Evolutionary conservation across 306 rosid species (phyloP).

Genomic region (Abrus pulchellus): DNA sequence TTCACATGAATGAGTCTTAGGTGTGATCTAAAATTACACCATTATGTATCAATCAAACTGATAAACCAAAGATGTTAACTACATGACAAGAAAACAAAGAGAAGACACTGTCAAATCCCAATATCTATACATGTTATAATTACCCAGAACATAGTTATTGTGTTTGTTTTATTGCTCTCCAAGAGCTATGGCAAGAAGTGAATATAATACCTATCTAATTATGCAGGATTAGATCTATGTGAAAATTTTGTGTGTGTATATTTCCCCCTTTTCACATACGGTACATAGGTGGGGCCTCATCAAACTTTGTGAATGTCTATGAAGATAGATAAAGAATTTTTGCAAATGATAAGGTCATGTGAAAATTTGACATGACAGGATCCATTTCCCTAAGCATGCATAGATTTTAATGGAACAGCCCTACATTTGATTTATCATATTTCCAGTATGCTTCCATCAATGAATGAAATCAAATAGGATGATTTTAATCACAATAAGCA

Average conservation of each 20-base stretch:
- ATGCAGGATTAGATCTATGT: neutral
- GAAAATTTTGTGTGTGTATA: no score
- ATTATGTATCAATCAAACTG: neutral
- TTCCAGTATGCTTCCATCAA: conserved; percentile 30
- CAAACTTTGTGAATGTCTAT: no score
- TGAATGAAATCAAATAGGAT: neutral
- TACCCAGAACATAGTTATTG: neutral
- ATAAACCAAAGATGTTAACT: neutral
- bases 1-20: conserved; percentile 12
- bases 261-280: no score
- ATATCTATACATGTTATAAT: neutral
- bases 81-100: neutral
- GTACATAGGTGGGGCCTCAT: no score
- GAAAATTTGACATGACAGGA: neutral
- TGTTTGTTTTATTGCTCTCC: conserved; percentile 2
- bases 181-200: conserved; percentile 2
- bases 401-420: conserved; percentile 1
- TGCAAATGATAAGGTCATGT: no score
- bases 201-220: neutral
- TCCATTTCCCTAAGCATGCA: neutral
- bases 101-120: neutral
- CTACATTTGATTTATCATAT: neutral
- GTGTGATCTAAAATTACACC: neutral
- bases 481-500: conserved; percentile 1
- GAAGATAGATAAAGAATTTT: no score